A percentile compares a stretch with the other conserved stretches of the same genome.
These are phyloP conservation scores for Fistulinella cinereoalba DNA, from an alignment of 1,284 basidiomycete species.

Conservation along the genomic window DNA sequence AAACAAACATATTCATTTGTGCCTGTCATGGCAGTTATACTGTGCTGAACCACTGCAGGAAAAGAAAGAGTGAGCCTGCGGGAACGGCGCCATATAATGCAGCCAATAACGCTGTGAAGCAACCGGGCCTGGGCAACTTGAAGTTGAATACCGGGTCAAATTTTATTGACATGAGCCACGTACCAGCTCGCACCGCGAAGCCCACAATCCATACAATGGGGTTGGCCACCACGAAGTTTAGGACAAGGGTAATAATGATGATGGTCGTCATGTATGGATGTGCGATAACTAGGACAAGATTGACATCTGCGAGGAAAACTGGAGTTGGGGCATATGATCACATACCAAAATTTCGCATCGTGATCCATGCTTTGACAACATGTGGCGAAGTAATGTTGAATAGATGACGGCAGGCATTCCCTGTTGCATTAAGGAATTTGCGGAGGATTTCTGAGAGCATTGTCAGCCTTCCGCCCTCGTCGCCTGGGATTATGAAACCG, in stretches of 20 bases:
- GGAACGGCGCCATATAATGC: too few relatives aligned
- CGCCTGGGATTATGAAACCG: too few relatives aligned
- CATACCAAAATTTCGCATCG: not conserved
- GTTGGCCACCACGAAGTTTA: not conserved
- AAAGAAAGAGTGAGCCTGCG: too few relatives aligned
- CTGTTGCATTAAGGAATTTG: accelerated
- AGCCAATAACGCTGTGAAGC: too few relatives aligned
- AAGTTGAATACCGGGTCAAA: too few relatives aligned
- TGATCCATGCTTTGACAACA: not conserved
- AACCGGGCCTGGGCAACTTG: too few relatives aligned
- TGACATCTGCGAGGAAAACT: not conserved
- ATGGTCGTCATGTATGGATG: not conserved
- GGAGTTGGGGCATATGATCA: not conserved
- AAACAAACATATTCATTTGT: too few relatives aligned
- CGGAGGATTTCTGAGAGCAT: accelerated
- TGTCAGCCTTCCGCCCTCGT: not conserved
- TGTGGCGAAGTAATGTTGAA: not conserved
- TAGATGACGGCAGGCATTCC: not conserved
- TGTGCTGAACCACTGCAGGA: too few relatives aligned
- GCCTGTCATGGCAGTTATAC: too few relatives aligned
- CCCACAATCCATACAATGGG: not conserved
- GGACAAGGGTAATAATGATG: not conserved
- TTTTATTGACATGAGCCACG: not conserved
- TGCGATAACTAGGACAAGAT: not conserved
- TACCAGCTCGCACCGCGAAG: constrained; percentile 1